Percentiles rank a stretch among this genome's conserved stretches.
phyloP scores from a whole-genome alignment of 1,284 basidiomycete species.

The Rhodotorula sp. region DNA sequence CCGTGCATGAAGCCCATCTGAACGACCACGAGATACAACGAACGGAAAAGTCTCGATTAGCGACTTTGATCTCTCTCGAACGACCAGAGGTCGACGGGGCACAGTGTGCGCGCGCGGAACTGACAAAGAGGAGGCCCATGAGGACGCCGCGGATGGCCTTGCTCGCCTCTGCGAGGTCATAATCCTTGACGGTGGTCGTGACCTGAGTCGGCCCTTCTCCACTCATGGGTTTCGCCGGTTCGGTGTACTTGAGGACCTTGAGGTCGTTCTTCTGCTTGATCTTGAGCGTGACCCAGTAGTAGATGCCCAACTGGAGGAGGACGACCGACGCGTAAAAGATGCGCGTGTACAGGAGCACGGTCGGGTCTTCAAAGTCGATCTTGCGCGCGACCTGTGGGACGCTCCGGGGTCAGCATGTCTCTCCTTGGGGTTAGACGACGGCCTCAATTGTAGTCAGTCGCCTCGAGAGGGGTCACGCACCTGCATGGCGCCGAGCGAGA shows the following conservation, averaged over 20 bases:
- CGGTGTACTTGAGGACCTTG: conserved; percentile 85
- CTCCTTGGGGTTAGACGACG: no score
- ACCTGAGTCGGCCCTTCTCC: conserved; percentile 63
- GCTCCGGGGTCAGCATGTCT: conserved; percentile 7
- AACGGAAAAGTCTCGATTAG: no score
- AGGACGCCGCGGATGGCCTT: conserved; percentile 67
- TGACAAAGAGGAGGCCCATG: conserved; percentile 50
- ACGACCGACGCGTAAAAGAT: conserved; percentile 77
- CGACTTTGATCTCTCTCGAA: no score
- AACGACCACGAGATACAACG: no score
- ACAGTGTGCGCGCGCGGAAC: no score
- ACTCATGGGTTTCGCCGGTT: conserved; percentile 55
- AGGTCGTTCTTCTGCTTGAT: conserved; percentile 93
- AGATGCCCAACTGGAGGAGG: conserved; percentile 64
- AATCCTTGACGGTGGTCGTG: conserved; percentile 90
- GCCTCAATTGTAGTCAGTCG: no score
- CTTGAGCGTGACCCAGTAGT: conserved; percentile 73
- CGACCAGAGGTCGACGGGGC: no score
- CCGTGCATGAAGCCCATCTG: conserved; percentile 67
- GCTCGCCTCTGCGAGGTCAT: conserved; percentile 81
- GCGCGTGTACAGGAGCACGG: conserved; percentile 77
- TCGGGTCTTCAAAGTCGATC: conserved; percentile 87
- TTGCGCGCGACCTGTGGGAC: conserved; percentile 68
- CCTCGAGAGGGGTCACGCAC: no score
- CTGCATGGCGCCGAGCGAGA: conserved; percentile 90